These are phyloP conservation scores for Centella asiatica DNA, from an alignment of 129 eudicot species.

Conservation along the genomic window DNA sequence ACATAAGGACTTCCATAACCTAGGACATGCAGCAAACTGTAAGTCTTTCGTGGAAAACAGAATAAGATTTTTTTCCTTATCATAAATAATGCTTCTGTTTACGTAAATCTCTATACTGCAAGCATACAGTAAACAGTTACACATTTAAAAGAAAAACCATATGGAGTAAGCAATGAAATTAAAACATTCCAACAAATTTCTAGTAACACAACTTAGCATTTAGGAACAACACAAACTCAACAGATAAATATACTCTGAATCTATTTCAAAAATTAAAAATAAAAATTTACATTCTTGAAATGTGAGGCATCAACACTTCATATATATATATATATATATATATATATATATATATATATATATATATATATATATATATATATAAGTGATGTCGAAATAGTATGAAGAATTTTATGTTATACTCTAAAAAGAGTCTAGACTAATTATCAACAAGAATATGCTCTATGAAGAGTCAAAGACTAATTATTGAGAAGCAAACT, in stretches of 20 bases:
- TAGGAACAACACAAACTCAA: no score
- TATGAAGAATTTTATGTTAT: no score
- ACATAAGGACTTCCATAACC: constrained; percentile 99
- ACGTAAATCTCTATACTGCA: no score
- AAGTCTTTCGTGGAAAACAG: constrained; percentile 1
- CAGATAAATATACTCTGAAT: no score
- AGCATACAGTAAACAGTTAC: background rate
- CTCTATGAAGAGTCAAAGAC: background rate
- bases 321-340: background rate
- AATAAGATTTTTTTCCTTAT: background rate
- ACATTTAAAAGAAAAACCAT: background rate
- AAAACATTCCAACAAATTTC: no score
- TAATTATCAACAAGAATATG: background rate
- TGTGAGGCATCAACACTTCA: background rate
- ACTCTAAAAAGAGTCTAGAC: background rate
- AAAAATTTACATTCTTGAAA: background rate
- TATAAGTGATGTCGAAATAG: no score
- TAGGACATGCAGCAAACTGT: constrained; percentile 20
- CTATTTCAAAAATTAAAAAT: no score
- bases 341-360: no score
- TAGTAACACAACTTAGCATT: no score
- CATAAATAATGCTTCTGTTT: no score
- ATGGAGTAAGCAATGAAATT: no score
- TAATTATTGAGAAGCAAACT: background rate
- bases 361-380: no score